phyloP scores from a whole-genome alignment of 768 basidiomycete species.

The Auricularia sp. region DNA sequence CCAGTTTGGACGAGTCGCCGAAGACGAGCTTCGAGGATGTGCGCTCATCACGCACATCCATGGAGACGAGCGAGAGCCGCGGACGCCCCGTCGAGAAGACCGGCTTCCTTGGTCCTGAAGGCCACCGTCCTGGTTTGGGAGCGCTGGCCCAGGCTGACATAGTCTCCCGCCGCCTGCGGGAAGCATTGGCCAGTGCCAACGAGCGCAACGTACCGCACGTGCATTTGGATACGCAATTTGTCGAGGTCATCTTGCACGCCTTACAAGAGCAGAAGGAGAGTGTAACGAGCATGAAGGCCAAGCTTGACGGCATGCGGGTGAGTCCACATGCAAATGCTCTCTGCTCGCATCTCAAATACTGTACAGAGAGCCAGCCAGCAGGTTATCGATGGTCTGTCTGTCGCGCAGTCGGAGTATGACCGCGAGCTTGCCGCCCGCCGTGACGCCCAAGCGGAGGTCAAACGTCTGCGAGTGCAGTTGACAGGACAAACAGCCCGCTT shows the following conservation, averaged over 20 bases:
- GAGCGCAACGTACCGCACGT: slow-evolving; percentile 51
- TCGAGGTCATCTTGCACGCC: slow-evolving; percentile 57
- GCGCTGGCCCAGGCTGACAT: slow-evolving; percentile 1
- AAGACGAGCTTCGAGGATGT: background rate
- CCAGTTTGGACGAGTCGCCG: background rate
- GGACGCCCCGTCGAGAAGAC: background rate
- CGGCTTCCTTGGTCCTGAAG: background rate
- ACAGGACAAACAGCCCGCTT: slow-evolving; percentile 84
- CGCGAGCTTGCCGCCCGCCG: slow-evolving; percentile 77
- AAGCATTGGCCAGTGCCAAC: slow-evolving; percentile 49
- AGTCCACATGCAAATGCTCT: slow-evolving; percentile 13
- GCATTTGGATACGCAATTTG: slow-evolving; percentile 59
- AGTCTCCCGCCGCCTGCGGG: slow-evolving; percentile 21
- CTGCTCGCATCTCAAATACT: slow-evolving; percentile 6
- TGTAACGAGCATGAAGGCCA: slow-evolving; percentile 53
- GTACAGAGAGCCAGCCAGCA: slow-evolving; percentile 79
- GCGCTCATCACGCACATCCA: background rate
- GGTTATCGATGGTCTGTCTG: slow-evolving; percentile 83
- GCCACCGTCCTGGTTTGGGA: background rate
- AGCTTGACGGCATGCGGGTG: slow-evolving; percentile 84
- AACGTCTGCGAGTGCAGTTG: slow-evolving; percentile 69
- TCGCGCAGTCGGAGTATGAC: slow-evolving; percentile 92
- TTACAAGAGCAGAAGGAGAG: slow-evolving; percentile 57
- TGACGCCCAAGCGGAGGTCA: slow-evolving; percentile 89
- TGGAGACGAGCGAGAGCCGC: background rate